Conservation (phyloP, 441 rosid species). For the Hura crepitans region DNA sequence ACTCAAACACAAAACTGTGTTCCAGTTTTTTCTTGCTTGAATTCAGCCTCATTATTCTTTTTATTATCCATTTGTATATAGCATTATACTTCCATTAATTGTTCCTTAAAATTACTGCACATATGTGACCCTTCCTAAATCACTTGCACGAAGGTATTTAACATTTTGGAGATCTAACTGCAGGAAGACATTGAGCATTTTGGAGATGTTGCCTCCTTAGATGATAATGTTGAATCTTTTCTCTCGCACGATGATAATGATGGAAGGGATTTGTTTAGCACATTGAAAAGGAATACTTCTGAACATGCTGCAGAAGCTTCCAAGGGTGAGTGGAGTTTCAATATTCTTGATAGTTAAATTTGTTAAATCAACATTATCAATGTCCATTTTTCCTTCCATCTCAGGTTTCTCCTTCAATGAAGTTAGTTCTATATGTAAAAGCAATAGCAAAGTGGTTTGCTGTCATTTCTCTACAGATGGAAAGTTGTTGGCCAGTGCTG, state of each 20-base stretch:
- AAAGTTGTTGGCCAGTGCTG: slow-evolving; percentile 62
- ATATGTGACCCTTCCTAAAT: background rate
- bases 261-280: slow-evolving; percentile 44
- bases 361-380: too few species aligned
- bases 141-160: background rate
- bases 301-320: slow-evolving; percentile 46
- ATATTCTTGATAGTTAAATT: too few species aligned
- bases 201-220: slow-evolving; percentile 50
- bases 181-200: slow-evolving; percentile 67
- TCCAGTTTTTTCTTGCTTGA: too few species aligned
- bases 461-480: slow-evolving; percentile 82
- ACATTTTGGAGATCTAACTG: slow-evolving; percentile 17
- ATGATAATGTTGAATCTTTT: slow-evolving; percentile 53
- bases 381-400: slow-evolving; percentile 14
- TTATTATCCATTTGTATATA: background rate
- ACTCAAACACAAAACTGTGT: too few species aligned
- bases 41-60: background rate
- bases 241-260: slow-evolving; percentile 52
- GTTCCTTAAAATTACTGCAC: slow-evolving; percentile 1
- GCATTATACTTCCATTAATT: background rate
- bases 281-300: slow-evolving; percentile 39
- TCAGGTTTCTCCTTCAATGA: slow-evolving; percentile 63
- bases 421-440: slow-evolving; percentile 52
- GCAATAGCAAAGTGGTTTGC: slow-evolving; percentile 64
- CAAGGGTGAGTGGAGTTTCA: too few species aligned